phyloP scores from a whole-genome alignment of 768 basidiomycete genomes.

The Trametes punicea region DNA sequence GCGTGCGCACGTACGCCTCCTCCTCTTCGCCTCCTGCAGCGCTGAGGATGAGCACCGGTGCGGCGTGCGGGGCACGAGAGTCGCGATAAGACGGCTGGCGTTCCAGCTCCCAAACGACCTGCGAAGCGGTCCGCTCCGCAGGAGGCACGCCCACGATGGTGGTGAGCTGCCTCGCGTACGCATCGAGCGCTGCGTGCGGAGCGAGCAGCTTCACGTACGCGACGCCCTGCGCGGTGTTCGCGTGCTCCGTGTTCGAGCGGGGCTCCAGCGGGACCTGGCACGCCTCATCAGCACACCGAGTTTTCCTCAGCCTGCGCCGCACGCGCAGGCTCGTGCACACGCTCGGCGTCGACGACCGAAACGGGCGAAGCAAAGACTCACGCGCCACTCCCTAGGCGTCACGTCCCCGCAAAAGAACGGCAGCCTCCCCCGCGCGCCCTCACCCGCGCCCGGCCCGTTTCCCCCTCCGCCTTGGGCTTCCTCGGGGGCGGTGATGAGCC shows the following conservation, averaged over 20 bases:
- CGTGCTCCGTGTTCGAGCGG: slow-evolving; percentile 46
- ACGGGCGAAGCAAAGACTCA: slow-evolving; percentile 29
- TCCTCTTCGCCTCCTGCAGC: slow-evolving; percentile 38
- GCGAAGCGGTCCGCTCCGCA: slow-evolving; percentile 20
- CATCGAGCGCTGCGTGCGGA: slow-evolving; percentile 27
- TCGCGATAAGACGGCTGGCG: slow-evolving; percentile 22
- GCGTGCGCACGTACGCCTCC: slow-evolving; percentile 26
- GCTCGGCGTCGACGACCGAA: not conserved
- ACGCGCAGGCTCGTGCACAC: no score
- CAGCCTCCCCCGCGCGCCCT: slow-evolving; percentile 31
- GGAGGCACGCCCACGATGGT: slow-evolving; percentile 47
- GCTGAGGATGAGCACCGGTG: slow-evolving; percentile 36
- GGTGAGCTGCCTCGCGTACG: slow-evolving; percentile 39
- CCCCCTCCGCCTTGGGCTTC: slow-evolving; percentile 25
- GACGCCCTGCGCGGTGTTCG: slow-evolving; percentile 47
- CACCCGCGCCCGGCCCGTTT: slow-evolving; percentile 29
- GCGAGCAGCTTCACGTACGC: slow-evolving; percentile 47
- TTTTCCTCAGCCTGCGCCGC: not conserved
- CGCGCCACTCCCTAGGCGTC: slow-evolving; percentile 57
- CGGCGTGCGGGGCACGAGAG: not conserved
- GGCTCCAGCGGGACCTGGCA: slow-evolving; percentile 49
- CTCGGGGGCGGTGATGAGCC: slow-evolving; percentile 50
- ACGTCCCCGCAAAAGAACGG: slow-evolving; percentile 79
- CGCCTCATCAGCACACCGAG: not conserved
- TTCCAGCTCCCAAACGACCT: slow-evolving; percentile 43